Percentiles rank a stretch among this genome's conserved stretches.
phyloP scores from a whole-genome alignment of 2,329 filamentous ascomycete genomes.

The Herpotrichia juniperi region DNA sequence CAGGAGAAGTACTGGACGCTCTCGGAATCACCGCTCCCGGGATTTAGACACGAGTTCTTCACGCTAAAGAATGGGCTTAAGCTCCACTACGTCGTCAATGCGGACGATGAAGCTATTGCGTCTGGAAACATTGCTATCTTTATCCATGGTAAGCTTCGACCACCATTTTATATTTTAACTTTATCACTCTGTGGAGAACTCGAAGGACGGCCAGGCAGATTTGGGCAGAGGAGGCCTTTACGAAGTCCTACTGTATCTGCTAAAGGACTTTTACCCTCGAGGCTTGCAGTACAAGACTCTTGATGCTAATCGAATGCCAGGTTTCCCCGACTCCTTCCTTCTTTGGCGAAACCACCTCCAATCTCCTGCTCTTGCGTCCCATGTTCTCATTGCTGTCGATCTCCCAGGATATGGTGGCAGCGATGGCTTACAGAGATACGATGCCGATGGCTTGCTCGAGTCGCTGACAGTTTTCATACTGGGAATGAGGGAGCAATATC shows the following conservation, averaged over 20 bases:
- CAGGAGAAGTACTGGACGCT: slow-evolving; percentile 62
- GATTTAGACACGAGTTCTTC: slow-evolving; percentile 59
- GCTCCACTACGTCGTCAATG: slow-evolving; percentile 61
- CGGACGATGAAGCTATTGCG: slow-evolving; percentile 12
- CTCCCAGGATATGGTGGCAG: slow-evolving; percentile 65
- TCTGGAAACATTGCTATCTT: slow-evolving; percentile 56
- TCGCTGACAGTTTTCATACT: slow-evolving; percentile 60
- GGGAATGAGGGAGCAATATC: slow-evolving; percentile 55
- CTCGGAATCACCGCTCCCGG: slow-evolving; percentile 50
- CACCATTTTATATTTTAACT: background rate
- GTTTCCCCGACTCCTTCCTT: slow-evolving; percentile 64
- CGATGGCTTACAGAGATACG: slow-evolving; percentile 57
- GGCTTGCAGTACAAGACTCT: background rate
- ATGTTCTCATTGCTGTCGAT: slow-evolving; percentile 61
- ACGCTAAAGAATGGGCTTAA: slow-evolving; percentile 55
- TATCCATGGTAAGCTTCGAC: slow-evolving; percentile 52
- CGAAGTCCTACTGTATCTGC: too few relatives aligned
- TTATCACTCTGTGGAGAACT: background rate
- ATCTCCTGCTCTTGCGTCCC: slow-evolving; percentile 45
- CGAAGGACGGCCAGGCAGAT: background rate
- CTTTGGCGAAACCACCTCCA: slow-evolving; percentile 59
- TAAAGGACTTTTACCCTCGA: too few relatives aligned
- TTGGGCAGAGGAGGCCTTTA: background rate
- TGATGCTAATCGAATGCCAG: slow-evolving; percentile 15
- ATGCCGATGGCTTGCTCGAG: slow-evolving; percentile 59